Base-by-base conservation (phyloP, 2,329 filamentous ascomycete species). In the Calonectria naviculata region DNA sequence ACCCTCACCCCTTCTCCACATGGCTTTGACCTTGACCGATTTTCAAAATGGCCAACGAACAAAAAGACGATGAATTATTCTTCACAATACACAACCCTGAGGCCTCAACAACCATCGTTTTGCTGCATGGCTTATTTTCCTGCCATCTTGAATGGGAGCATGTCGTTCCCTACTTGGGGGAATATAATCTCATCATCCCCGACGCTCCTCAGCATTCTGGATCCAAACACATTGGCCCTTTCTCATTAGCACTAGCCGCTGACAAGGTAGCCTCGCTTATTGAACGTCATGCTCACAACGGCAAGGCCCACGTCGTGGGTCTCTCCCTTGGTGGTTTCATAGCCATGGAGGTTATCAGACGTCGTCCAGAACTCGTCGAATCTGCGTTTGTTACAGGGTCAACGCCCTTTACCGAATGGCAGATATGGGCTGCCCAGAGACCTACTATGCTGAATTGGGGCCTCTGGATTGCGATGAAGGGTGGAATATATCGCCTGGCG, bases 271-370 rank as follows among this genome's bases (percentile, higher is more conserved):
- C 78, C 5, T 70, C 74, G 1, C 75, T 85, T 41, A 84, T 85
- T 36, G 74, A 72, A 6, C 63, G 69, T 1, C 78, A 81, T 47
- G 83, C 83, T 0, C 80, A 83, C 31, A 77, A 77, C 36, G 77
- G 79, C 6, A 75, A 73, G 2, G 84, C 84, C 8, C 84, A 86
- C 66, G 36, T 85, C n/a, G 83, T 85, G 12, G 84, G 84, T 3
- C 38, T 85, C 12, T 86, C 84, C 0, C 80, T 83, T 15, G 83
- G 83, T 13, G 83, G 83, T 3, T 84, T 79, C 67, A 64, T 83
- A 75, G 77, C 36, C 74, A 82, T 68, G 58, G 62, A 67, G 42
- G 49, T 68, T 15, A 64, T 65, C 64, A 76, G 79, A 29, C 71
- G 84, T 4, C 74, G 81, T 52, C 81, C 83, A 0, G 76, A 80